Base-by-base conservation (phyloP, 2,329 filamentous ascomycete species). In the Furcasterigmium sp. region DNA sequence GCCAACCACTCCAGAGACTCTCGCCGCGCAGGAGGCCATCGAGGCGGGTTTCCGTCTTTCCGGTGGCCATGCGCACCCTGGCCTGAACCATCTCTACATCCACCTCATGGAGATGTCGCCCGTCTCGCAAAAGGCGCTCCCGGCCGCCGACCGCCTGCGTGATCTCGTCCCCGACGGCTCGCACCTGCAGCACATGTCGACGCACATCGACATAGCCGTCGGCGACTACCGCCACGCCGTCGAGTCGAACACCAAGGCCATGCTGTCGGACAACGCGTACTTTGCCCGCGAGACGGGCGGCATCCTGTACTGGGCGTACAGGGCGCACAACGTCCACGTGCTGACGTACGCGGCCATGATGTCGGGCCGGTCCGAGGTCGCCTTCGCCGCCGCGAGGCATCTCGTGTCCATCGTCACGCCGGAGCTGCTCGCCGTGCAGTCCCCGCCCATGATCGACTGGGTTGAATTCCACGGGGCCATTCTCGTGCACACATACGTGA, bases 261-360 rank as follows among this genome's bases (percentile, higher is more conserved):
- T 85, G 37, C 54, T 63, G 0, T 84, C 84, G 2, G 85, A 91
- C 55, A 76, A 85, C 39, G 79, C 77, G 50, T 90, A 77, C 54
- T 68, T 87, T 3, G 60, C 64, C 0, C 67, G 72, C 6, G 68
- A 75, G 8, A 83, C 84, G 0, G 67, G 78, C 0, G 59, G 78
- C 47, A 85, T 85, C 57, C 90, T 91, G 57, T 91, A 91, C 63
- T 84, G 82, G 0, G 72, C 89, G 6, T 91, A 91, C 57, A 76
- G 86, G 14, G 75, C 77, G 39, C 87, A 91, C 56, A 72, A 91
- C 55, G 83, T 82, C 52, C 86, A 90, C 56, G 89, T 87, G 50
- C 73, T 79, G 2, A 75, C 90, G 39, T 91, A 91, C 56, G 82
- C 82, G 1, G 85, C 85, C 45, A 87, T 91, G 85, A 85, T 91